A percentile compares a stretch with the other conserved stretches of the same genome.
phyloP scores from a whole-genome alignment of 306 rosid genomes.

The Quercus aquifolioides region DNA sequence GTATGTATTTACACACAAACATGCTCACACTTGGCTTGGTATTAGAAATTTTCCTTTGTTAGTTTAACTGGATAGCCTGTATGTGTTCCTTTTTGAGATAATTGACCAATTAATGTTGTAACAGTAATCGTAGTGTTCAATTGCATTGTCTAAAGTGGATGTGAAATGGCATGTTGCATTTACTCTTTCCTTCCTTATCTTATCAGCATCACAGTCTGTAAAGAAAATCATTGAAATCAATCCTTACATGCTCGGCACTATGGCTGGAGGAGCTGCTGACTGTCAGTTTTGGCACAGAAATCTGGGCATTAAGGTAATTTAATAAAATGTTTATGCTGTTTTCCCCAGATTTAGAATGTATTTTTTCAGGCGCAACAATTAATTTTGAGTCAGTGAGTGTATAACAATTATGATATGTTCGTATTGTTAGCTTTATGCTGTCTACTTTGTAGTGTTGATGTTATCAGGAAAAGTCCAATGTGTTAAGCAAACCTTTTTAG shows the following conservation, averaged over 20 bases:
- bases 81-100: neutral
- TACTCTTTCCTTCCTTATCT: neutral
- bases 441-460: neutral
- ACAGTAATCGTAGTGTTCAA: neutral
- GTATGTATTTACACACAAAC: conserved; percentile 2
- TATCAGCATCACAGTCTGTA: conserved; percentile 90
- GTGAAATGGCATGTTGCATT: neutral
- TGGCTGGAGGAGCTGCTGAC: conserved; percentile 74
- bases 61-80: neutral
- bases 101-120: neutral
- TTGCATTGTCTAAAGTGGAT: neutral
- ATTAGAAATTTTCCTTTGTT: neutral
- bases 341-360: neutral
- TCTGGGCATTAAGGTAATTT: conserved; percentile 41
- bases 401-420: neutral
- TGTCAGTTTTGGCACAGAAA: conserved; percentile 69
- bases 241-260: conserved; percentile 62
- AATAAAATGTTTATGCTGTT: neutral
- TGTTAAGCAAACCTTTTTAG: neutral
- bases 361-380: neutral
- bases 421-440: neutral
- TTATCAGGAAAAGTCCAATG: neutral
- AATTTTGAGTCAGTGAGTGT: neutral
- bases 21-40: neutral
- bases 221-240: conserved; percentile 70